These are phyloP conservation scores for Aspergillus pseudoglaucus DNA, from an alignment of 2,329 filamentous ascomycete species.

Conservation along the genomic window DNA sequence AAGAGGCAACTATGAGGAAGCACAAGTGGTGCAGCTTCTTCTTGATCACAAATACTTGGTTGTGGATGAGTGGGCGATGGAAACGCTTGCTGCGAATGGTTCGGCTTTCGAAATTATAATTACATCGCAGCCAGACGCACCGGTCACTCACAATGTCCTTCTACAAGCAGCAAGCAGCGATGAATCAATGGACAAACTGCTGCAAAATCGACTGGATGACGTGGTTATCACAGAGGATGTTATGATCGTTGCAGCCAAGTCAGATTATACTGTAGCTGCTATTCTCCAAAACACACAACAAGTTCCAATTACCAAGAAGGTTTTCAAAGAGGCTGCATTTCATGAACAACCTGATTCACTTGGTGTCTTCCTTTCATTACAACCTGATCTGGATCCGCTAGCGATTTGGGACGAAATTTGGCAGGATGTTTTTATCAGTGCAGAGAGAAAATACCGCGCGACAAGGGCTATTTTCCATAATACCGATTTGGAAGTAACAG, in stretches of 20 bases:
- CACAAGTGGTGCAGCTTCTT: not conserved
- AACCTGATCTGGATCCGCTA: not conserved
- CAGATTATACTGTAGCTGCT: not conserved
- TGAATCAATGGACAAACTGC: not conserved
- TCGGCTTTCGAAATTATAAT: not conserved
- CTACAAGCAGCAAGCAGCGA: not conserved
- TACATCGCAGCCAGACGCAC: not conserved
- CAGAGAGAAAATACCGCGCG: not conserved
- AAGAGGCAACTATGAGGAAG: not conserved
- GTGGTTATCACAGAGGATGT: not conserved
- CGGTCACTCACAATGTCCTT: not conserved
- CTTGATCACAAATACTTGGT: not conserved
- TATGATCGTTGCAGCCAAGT: not conserved
- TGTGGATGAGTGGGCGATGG: not conserved
- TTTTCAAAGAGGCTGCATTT: not conserved
- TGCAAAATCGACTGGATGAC: not conserved
- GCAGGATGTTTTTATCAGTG: not conserved
- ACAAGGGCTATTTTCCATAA: not conserved
- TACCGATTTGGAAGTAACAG: not conserved
- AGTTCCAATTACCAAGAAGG: not conserved
- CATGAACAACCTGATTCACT: not conserved
- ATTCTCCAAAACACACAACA: not conserved
- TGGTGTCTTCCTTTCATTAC: not conserved
- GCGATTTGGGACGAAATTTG: not conserved
- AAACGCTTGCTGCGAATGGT: not conserved